Base-by-base conservation (phyloP, 139 green algal species). In the Chlamydomonas sphaeroides region DNA sequence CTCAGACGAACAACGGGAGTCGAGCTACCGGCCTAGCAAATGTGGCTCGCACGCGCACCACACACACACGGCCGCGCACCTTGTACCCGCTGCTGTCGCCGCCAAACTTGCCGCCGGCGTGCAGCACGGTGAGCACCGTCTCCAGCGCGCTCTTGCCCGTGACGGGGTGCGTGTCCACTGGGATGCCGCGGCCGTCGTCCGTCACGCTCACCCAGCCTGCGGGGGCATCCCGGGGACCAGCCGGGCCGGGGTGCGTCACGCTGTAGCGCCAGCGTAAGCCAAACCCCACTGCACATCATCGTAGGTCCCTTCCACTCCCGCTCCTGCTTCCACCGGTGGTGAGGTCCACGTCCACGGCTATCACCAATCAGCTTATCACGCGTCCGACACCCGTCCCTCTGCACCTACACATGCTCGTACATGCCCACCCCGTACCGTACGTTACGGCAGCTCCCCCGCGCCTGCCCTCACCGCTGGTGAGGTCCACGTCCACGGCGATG, bases 101-200 rank as follows among this genome's bases (percentile, higher is more conserved):
- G 2, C 97, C 97, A 89, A 99, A 99, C 89, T 99, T 99, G 86
- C 97, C 97, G 23, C 97, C 97, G 15, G 97, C 97, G 87, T 99
- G 97, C 78, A 99, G 93, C 73, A 97, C 93, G 45, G 96, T 98
- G 57, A 98, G 88, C 53, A 98, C 94, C 21, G 89, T 93, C 72
- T 95, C 91, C 62, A 95, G 80, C n/a, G 88, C 86, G 1, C 91
- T 96, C 88, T 95, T 95, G 63, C 94, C 94, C 2, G 96, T 99
- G 26, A 84, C 49, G 17, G 96, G 95, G 86, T 99, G 97, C 0
- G 93, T 69, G 83, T 96, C 94, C n/a, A 94, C 97, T 3, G 97
- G 97, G 68, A 99, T 97, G 66, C 97, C 97, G 5, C 97, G 90
- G 4, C 97, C 97, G 87, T 99, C 88, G 83, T 99, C 97, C 2